Conservation (phyloP, 176 grass and related monocot genomes). For the Luzula sylvatica region DNA sequence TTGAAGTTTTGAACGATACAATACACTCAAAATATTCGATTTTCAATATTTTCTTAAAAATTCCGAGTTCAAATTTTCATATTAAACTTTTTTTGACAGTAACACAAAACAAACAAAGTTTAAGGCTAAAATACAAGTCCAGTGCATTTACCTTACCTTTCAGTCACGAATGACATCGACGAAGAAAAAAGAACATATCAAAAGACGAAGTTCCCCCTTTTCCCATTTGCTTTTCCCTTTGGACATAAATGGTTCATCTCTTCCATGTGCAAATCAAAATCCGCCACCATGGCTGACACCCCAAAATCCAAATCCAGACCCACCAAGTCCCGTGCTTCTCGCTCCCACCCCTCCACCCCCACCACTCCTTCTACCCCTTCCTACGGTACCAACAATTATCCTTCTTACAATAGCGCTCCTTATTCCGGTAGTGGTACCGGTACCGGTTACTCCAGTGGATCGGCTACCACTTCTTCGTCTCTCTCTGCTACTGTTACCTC, state of each 20-base stretch:
- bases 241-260: not conserved
- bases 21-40: too few relatives aligned
- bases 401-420: not conserved
- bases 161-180: too few relatives aligned
- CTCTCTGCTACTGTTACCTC: constrained; percentile 31
- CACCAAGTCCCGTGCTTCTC: not conserved
- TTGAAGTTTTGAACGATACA: too few relatives aligned
- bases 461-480: constrained; percentile 33
- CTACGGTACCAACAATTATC: not conserved
- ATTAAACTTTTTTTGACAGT: too few relatives aligned
- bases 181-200: too few relatives aligned
- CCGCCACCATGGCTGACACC: constrained; percentile 30
- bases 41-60: too few relatives aligned
- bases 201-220: not conserved
- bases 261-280: constrained; percentile 68
- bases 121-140: too few relatives aligned
- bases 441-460: constrained; percentile 17
- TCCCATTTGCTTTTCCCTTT: not conserved
- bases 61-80: too few relatives aligned
- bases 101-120: too few relatives aligned
- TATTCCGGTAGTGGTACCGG: not conserved
- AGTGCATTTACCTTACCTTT: too few relatives aligned
- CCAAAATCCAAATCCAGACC: constrained; percentile 12
- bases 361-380: constrained; percentile 10
- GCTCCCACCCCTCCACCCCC: constrained; percentile 6